A percentile compares a stretch with the other conserved stretches of the same genome.
These are phyloP conservation scores for Aspergillus ochraceus DNA, from an alignment of 2,329 filamentous ascomycete species.

Conservation along the genomic window DNA sequence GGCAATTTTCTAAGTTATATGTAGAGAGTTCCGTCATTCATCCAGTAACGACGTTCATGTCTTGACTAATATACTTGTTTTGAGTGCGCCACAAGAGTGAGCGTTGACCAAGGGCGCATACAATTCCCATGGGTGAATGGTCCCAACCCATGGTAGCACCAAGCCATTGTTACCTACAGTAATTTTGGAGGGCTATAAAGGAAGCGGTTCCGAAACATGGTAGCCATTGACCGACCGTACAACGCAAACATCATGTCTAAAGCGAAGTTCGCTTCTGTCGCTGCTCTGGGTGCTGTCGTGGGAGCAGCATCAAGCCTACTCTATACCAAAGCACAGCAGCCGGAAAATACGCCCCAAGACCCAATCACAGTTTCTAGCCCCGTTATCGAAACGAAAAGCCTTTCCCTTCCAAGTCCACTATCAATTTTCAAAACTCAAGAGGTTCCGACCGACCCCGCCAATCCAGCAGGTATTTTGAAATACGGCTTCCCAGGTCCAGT, in stretches of 20 bases:
- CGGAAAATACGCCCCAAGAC: too few relatives aligned
- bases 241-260: background rate
- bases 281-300: background rate
- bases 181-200: background rate
- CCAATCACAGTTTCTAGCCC: too few relatives aligned
- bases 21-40: too few relatives aligned
- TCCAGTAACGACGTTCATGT: too few relatives aligned
- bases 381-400: background rate
- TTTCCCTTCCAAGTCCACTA: background rate
- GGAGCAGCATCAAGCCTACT: background rate
- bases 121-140: background rate
- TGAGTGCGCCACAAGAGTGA: background rate
- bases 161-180: background rate
- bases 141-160: background rate
- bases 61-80: background rate
- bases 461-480: slow-evolving; percentile 75
- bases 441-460: slow-evolving; percentile 50
- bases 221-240: too few relatives aligned
- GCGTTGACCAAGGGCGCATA: too few relatives aligned
- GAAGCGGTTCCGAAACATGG: too few relatives aligned
- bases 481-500: slow-evolving; percentile 93
- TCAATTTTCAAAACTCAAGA: background rate
- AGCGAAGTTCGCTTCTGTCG: background rate
- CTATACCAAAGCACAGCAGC: background rate
- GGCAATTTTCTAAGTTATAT: too few relatives aligned